Conservation (phyloP, 2,329 filamentous ascomycete genomes). For the Venturia carpophila region DNA sequence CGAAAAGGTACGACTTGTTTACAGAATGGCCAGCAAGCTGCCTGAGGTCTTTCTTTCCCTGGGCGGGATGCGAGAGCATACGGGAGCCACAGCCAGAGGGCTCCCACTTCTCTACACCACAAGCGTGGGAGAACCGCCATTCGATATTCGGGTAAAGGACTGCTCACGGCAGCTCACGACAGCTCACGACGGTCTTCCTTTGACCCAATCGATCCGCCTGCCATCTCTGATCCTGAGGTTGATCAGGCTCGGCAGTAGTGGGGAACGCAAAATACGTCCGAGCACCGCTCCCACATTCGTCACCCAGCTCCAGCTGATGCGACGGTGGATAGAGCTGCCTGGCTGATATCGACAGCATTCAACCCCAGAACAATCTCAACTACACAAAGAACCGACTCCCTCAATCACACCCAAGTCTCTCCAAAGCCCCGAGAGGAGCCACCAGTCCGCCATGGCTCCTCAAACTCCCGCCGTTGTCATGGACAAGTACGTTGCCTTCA, state of each 20-base stretch:
- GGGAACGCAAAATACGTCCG: not conserved
- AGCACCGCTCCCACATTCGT: constrained; percentile 7
- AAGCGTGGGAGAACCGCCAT: not conserved
- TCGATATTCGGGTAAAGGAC: not conserved
- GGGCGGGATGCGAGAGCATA: not conserved
- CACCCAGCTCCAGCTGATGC: constrained; percentile 7
- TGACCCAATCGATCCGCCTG: not conserved
- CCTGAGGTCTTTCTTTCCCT: not conserved
- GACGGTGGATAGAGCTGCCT: not conserved
- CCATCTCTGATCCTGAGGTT: not conserved
- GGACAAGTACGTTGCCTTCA: constrained; percentile 81
- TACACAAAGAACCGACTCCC: not conserved
- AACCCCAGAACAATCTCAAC: not conserved
- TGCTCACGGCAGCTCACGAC: too few species aligned
- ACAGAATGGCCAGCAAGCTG: not conserved
- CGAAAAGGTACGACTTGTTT: not conserved
- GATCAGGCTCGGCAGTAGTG: not conserved
- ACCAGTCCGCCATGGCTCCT: constrained; percentile 65
- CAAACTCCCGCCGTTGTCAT: constrained; percentile 99
- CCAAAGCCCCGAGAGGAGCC: constrained; percentile 1
- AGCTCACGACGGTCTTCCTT: not conserved
- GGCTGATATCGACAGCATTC: not conserved
- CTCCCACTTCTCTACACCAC: not conserved
- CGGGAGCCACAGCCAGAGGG: not conserved
- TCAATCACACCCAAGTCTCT: not conserved